phyloP scores from a whole-genome alignment of 805 yeast species.

The Ogataea glucozyma region DNA sequence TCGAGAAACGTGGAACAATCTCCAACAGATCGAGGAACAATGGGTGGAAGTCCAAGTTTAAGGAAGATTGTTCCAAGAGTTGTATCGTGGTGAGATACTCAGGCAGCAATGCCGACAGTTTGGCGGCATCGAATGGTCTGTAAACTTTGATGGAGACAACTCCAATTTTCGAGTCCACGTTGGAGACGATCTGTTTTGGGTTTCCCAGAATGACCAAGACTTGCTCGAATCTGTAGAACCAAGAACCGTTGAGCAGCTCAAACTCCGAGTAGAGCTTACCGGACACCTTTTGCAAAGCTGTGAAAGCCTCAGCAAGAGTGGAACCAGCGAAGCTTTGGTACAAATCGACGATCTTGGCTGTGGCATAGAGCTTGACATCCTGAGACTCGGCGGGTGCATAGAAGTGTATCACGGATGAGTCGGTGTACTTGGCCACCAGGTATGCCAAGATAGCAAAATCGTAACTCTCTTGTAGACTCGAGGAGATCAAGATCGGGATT shows the following conservation, averaged over 20 bases:
- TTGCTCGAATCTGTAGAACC: constrained; percentile 31
- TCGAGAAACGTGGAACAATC: constrained; percentile 47
- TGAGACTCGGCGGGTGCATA: constrained; percentile 32
- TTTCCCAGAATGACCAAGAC: constrained; percentile 68
- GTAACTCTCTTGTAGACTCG: constrained; percentile 51
- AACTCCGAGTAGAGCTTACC: constrained; percentile 40
- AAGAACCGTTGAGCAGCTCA: constrained; percentile 35
- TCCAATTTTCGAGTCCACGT: constrained; percentile 36
- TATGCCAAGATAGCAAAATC: constrained; percentile 60
- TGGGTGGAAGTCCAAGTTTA: constrained; percentile 35
- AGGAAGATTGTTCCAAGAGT: constrained; percentile 65
- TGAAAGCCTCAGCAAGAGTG: constrained; percentile 36
- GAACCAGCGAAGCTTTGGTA: constrained; percentile 29
- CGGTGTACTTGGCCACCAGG: constrained; percentile 48
- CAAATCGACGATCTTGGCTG: constrained; percentile 7
- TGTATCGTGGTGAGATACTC: constrained; percentile 51
- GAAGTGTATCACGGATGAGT: constrained; percentile 72
- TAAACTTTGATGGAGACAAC: constrained; percentile 62
- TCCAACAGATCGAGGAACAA: constrained; percentile 75
- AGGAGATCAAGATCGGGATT: constrained; percentile 67
- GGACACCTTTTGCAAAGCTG: constrained; percentile 29
- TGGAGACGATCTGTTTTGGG: constrained; percentile 28
- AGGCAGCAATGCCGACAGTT: constrained; percentile 54
- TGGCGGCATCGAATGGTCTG: constrained; percentile 68
- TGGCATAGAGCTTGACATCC: constrained; percentile 11